A percentile compares a stretch with the other conserved stretches of the same genome.
Evolutionary conservation across 164 flowering plant genomes (phyloP).

Genomic region (Santalum album): DNA sequence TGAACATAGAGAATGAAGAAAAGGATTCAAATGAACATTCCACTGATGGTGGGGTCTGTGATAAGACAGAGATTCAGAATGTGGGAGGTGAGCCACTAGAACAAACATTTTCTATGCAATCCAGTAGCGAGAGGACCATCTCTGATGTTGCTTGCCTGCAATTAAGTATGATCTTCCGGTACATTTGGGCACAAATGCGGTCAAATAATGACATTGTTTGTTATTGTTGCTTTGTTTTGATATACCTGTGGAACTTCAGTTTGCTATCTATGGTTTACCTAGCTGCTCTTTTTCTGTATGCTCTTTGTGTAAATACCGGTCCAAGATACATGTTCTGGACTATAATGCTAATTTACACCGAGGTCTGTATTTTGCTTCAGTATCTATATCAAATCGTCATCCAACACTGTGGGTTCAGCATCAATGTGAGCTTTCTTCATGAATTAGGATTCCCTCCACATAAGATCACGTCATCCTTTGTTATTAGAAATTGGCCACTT

Average conservation of each 20-base stretch:
- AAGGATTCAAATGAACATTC: neutral
- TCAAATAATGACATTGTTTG: constrained; percentile 6
- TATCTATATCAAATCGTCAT: constrained; percentile 4
- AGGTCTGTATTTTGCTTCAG: constrained; percentile 2
- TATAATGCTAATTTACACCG: constrained; percentile 1
- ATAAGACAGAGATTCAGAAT: neutral
- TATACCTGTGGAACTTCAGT: constrained; percentile 5
- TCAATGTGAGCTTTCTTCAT: neutral
- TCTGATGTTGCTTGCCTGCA: constrained; percentile 1
- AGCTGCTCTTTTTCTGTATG: constrained; percentile 1
- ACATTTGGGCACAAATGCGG: constrained; percentile 3
- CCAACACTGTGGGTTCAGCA: neutral
- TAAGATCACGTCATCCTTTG: constrained; percentile 5
- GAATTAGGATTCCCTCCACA: constrained; percentile 2
- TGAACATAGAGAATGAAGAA: constrained; percentile 1
- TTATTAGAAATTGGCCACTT: constrained; percentile 1
- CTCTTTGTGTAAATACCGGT: constrained; percentile 4
- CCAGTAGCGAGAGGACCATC: neutral
- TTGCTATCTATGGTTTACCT: constrained; percentile 5
- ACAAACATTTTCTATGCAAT: neutral
- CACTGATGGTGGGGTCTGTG: neutral
- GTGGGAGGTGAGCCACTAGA: neutral
- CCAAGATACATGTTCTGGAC: constrained; percentile 3
- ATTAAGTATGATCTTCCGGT: neutral
- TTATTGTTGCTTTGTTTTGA: constrained; percentile 3